Base-by-base conservation (phyloP, 2,329 filamentous ascomycete species). In the Fusarium lateritium region DNA sequence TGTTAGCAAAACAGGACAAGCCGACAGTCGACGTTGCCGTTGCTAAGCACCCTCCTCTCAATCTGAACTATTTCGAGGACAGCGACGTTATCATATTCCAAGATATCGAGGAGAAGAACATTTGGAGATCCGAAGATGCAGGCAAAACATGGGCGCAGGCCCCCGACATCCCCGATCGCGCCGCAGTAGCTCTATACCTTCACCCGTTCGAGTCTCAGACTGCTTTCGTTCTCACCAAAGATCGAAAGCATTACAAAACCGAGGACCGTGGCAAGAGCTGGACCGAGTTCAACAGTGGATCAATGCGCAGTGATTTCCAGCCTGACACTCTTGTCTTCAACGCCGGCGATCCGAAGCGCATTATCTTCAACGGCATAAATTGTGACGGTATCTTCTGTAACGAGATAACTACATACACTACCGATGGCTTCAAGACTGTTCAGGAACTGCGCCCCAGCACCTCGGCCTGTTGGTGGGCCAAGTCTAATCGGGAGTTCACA, bases 41-140 rank as follows among this genome's bases (percentile, higher is more conserved):
- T 46, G 92, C 98, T 81, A 83, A 91, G 44, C 84, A 89, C 73
- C 80, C 85, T 55, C 92, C 94, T 1, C 77, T 82, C 55, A 89
- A 90, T 77, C 83, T 98, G 70, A 92, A 92, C 81, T 99, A 97
- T 81, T 98, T 99, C 77, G 91, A 96, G 76, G 93, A 95, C 78
- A 94, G 93, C 70, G 91, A 97, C 78, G 88, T 92, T 52, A 84
- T 97, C 62, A 81, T 98, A 45, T 90, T 94, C 76, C 89, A 91
- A 73, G 92, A 97, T 77, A 76, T 83, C 50, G 79, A 84, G 15
- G 85, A 86, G 40, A 85, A 86, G 62, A 89, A 88, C 66, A 85
- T 97, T 52, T 94, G 91, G 79, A 90, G 93, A 63, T 97, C 95
- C 44, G 84, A 85, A 46, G 89, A 98, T 81, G 94, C 92, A 39